Base-by-base conservation (phyloP, 2,329 filamentous ascomycete genomes). In the Pseudogymnoascus sp. region DNA sequence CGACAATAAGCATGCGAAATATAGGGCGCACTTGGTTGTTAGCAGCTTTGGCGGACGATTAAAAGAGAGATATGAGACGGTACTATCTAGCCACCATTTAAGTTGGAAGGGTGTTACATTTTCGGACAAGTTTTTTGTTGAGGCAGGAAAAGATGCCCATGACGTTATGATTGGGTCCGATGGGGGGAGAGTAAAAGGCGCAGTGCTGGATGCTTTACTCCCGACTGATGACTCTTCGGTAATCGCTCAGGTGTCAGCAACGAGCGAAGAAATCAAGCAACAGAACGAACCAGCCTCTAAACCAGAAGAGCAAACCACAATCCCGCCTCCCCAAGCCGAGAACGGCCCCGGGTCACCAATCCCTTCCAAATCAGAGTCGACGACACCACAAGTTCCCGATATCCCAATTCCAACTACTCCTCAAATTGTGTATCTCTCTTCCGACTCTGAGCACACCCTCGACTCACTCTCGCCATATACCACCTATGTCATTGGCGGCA, bases 401-500 rank as follows among this genome's bases (percentile, higher is more conserved):
- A 26, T 60, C 19, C 33, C 59, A 10, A 60, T 60, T 31, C 59
- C 4, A 63, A 66, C 65, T 81, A 82, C 59, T 83, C 89, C 73
- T 50, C 77, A 75, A 1, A 81, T 97, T 6, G 84, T 99, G 63
- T 99, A 99, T 73, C 84, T 99, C 4, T 91, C 91, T 6, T 92
- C 92, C 14, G 95, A 99, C 75, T 96, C 91, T n/a, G 87, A 89
- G 0, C 82, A 96, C 68, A 93, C 89, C 0, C 82, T 99, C 31
- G 87, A 89, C 5, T 84, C 89, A 46, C 83, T 99, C 46, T 91
- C 93, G 73, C 91, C 93, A 0, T 89, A 95, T 76, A 92, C 89
- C 65, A 93, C 87, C 64, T 99, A 99, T 75, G 89, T 99, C 66
- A 89, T 99, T 63, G 95, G 95, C 37, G 95, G 93, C 0, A 81